Evolutionary conservation across 2,329 filamentous ascomycete genomes (phyloP), one percentile per base, ranked within the genome.

Genomic region (Pseudogymnoascus sp.): DNA sequence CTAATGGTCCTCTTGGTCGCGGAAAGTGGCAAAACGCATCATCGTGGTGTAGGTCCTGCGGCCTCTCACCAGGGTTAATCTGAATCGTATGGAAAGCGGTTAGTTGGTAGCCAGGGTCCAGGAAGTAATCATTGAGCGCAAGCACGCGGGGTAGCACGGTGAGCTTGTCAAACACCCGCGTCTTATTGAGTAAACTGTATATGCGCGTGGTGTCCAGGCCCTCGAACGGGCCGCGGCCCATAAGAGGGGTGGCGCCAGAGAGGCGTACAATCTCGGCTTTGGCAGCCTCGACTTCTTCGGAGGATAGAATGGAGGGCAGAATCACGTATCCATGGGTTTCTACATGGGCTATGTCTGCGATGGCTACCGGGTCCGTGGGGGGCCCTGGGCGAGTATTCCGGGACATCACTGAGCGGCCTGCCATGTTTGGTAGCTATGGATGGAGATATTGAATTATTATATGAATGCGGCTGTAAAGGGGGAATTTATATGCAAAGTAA

Each of bases 181-280:
- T 73, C 64, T 77, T 77, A 63, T 77, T 76, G 18, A 74, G 66
- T 5, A 77, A 64, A 9, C 74, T 73, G 62, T 77, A 77, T 29
- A 76, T 74, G 13, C 75, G 64, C 39, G 70, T 71, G 0, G 75
- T 76, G 25, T 74, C 67, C 60, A 70, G 69, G 1, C 75, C 75
- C 65, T 76, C 75, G 63, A 77, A 76, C 13, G 63, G 39, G 63
- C 74, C 74, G 25, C 74, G 71, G 12, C 75, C 74, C 13, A 61
- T 65, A 59, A 69, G 60, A 1, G 74, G 69, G 5, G 69, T 67
- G 15, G 71, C 67, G 7, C 73, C 73, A n/a, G 70, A 65, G 42
- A 76, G 67, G 18, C 73, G 73, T 5, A 64, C 66, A 35, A 76
- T 72, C 62, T 76, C 74, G 13, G 67, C 65, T 55, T 70, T 70